Evolutionary conservation across 2,329 filamentous ascomycete species (phyloP), one percentile per base, ranked within the genome.

Genomic region (Biscogniauxia mediterranea): DNA sequence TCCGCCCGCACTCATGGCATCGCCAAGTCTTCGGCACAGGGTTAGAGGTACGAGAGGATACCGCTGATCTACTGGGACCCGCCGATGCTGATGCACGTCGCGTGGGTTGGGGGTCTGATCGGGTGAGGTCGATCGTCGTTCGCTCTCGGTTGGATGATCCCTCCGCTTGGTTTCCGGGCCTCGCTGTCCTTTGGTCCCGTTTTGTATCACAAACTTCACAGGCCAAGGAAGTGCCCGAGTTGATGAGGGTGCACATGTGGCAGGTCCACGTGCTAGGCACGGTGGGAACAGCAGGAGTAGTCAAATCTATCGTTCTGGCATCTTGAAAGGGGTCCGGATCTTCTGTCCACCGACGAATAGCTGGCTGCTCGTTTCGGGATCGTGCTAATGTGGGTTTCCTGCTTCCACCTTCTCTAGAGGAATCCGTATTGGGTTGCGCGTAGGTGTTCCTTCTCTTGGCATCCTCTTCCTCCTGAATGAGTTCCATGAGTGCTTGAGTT

Each of bases 401-500:
- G 68, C 78, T 68, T 57, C 73, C 69, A 65, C 76, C 74, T 63
- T 82, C 82, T 7, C 78, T 79, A 17, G 86, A 84, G 61, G 82
- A 81, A 25, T 80, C 75, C 32, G 80, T 78, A 59, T 80, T 85
- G 0, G 78, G 76, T 61, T 73, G 70, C 58, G 84, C 79, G 69
- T 87, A 83, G 17, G 77, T 80, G 58, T 78, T 75, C n/a, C 86
- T 85, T 64, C 86, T 83, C 67, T 81, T 82, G 49, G 70, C 70
- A 63, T 74, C 77, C 64, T 90, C 85, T 64, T 96, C 93, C 72
- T 96, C 88, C 71, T 96, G 90, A 25, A 95, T 89, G 19, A 97
- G 80, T 70, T 97, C 93, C 79, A 91, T 93, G 32, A 96, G 80
- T 0, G 93, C 93, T 70, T 93, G 87, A 57, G 92, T 87, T 63